Base-by-base conservation (phyloP, 495 filamentous ascomycete species). In the Aspergillus avenaceus region DNA sequence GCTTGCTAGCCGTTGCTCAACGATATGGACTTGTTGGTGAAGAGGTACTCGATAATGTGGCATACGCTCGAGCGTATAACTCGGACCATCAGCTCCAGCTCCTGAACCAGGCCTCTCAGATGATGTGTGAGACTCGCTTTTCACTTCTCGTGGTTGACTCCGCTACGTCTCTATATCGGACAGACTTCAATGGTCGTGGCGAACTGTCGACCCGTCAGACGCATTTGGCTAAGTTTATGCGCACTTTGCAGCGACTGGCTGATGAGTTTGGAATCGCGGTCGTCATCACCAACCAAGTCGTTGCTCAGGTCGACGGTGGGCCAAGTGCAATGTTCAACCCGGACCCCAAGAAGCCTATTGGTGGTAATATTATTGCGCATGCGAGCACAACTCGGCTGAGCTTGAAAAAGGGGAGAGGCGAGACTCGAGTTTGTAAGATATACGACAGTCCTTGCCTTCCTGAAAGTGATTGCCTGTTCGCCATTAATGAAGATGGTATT, bases 121-220 rank as follows among this genome's bases (percentile, higher is more conserved):
- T 98, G 93, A 98, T 98, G 93, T 96, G 91, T 50, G 95, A 97
- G 67, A 97, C 93, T 2, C 85, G 93, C 4, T 98, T 98, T 73
- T 96, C 91, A 14, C 79, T 98, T 4, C 80, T 98, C 29, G 82
- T 98, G 38, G 95, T 98, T 49, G 93, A 98, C 71, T 91, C 86
- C 25, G 93, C 93, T 14, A 98, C 92, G 0, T 87, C 92, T 1
- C 78, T 98, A 18, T 98, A 97, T 66, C 83, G 93, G 41, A 98
- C 93, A 1, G 93, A 98, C 59, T 98, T 97, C 71, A 78, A 87
- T 41, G 93, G 93, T 21, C 88, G 93, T 63, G 93, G 93, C 49
- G 93, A 98, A 68, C 79, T 98, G 24, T 91, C 86, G 14, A 84
- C 84, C 14, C 78, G 93, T 41, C 93, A 98, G 61, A 90, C 83